Conservation (phyloP, 2,329 filamentous ascomycete genomes). For the Calonectria hongkongensis region DNA sequence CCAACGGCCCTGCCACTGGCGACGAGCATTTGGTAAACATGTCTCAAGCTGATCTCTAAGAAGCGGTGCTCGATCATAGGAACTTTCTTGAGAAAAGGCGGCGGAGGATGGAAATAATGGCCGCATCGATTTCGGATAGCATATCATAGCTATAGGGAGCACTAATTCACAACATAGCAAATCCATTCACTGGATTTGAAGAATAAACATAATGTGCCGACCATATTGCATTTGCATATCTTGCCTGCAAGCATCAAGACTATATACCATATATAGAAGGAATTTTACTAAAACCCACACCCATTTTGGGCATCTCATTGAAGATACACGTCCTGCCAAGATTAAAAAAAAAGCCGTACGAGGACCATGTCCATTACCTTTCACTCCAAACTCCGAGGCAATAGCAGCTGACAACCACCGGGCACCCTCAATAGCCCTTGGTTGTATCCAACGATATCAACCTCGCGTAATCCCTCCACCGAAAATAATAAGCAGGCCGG, state of each 20-base stretch:
- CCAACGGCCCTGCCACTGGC: background rate
- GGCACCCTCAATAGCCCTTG: slow-evolving; percentile 13
- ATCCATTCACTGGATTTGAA: background rate
- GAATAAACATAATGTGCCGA: background rate
- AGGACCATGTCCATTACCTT: slow-evolving; percentile 30
- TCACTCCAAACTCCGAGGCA: slow-evolving; percentile 36
- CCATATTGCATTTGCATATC: slow-evolving; percentile 31
- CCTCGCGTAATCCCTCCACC: slow-evolving; percentile 2
- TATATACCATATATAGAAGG: slow-evolving; percentile 39
- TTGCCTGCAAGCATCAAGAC: slow-evolving; percentile 35
- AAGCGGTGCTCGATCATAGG: background rate
- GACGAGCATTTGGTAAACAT: slow-evolving; percentile 11
- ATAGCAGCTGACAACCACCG: slow-evolving; percentile 17
- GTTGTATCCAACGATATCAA: slow-evolving; percentile 33
- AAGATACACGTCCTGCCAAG: slow-evolving; percentile 30
- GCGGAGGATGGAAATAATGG: background rate
- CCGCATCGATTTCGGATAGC: background rate
- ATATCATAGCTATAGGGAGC: background rate
- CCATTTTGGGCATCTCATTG: slow-evolving; percentile 25
- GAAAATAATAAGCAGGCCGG: background rate
- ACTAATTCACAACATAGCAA: background rate
- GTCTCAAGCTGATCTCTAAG: slow-evolving; percentile 11
- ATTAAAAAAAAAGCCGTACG: slow-evolving; percentile 39
- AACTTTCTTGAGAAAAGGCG: background rate
- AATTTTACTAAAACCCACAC: slow-evolving; percentile 22